These are phyloP conservation scores for Phlebiopsis gigantea DNA, from an alignment of 768 basidiomycete genomes.

Conservation along the genomic window DNA sequence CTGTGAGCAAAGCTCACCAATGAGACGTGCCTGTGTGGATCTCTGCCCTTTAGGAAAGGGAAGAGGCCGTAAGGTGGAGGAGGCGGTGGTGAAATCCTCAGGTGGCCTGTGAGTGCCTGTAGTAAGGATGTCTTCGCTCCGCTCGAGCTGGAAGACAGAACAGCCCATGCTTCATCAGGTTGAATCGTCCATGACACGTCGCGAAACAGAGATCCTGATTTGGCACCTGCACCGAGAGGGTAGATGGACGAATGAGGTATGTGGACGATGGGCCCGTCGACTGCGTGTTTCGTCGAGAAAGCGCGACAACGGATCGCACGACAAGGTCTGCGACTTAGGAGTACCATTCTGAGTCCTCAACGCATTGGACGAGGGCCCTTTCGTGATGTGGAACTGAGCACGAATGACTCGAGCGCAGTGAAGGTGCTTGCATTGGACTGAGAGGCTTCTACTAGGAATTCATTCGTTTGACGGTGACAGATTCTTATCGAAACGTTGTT, in stretches of 20 bases:
- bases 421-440: too few species aligned
- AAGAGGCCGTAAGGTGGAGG: slow-evolving; percentile 65
- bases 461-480: too few species aligned
- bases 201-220: slow-evolving; percentile 16
- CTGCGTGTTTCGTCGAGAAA: not conserved
- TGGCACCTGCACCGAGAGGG: slow-evolving; percentile 13
- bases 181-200: slow-evolving; percentile 20
- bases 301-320: not conserved
- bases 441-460: too few species aligned
- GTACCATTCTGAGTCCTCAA: too few species aligned
- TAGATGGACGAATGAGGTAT: slow-evolving; percentile 23
- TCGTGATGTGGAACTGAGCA: too few species aligned
- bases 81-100: slow-evolving; percentile 60
- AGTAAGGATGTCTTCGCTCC: slow-evolving; percentile 21
- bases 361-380: too few species aligned
- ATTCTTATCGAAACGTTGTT: too few species aligned
- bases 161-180: slow-evolving; percentile 21
- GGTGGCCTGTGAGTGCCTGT: slow-evolving; percentile 41
- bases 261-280: slow-evolving; percentile 16
- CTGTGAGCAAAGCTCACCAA: slow-evolving; percentile 69
- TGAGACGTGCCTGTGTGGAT: slow-evolving; percentile 46
- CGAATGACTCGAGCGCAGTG: too few species aligned
- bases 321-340: too few species aligned
- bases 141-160: slow-evolving; percentile 17
- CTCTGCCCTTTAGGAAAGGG: slow-evolving; percentile 54